These are phyloP conservation scores for Thamnidium elegans DNA, from an alignment of 192 early-diverging fungal species.

Conservation along the genomic window DNA sequence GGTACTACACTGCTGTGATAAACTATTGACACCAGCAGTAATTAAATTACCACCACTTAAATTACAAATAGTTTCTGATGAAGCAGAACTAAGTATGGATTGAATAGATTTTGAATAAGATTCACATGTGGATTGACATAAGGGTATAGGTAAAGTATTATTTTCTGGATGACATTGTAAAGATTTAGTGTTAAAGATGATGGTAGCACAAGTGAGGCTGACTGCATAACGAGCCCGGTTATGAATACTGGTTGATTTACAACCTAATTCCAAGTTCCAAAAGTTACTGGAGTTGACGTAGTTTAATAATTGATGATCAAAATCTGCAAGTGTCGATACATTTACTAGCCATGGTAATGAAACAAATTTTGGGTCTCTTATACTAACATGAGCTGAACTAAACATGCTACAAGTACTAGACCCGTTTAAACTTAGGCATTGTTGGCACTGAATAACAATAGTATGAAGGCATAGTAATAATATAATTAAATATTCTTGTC, in stretches of 20 bases:
- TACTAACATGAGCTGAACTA: neutral
- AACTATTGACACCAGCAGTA: neutral
- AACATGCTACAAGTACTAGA: constrained; percentile 16
- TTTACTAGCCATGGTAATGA: constrained; percentile 19
- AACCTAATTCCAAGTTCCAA: constrained; percentile 6
- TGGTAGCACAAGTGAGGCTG: constrained; percentile 5
- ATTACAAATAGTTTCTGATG: no score
- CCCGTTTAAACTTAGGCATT: constrained; percentile 10
- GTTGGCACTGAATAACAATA: constrained; percentile 5
- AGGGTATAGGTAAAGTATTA: constrained; percentile 1
- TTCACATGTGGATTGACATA: constrained; percentile 19
- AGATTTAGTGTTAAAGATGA: neutral
- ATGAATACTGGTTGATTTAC: neutral
- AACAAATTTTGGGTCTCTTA: constrained; percentile 7
- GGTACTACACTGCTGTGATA: constrained; percentile 2
- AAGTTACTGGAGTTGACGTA: constrained; percentile 7
- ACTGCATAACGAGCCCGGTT: constrained; percentile 10
- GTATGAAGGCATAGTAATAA: constrained; percentile 7
- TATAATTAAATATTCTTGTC: neutral
- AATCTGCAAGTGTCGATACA: constrained; percentile 4
- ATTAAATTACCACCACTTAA: no score
- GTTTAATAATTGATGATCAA: constrained; percentile 6
- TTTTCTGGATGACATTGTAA: neutral
- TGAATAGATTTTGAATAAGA: neutral
- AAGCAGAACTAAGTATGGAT: neutral